Base-by-base conservation (phyloP, 805 yeast species). In the Suhomyces canberraensis region DNA sequence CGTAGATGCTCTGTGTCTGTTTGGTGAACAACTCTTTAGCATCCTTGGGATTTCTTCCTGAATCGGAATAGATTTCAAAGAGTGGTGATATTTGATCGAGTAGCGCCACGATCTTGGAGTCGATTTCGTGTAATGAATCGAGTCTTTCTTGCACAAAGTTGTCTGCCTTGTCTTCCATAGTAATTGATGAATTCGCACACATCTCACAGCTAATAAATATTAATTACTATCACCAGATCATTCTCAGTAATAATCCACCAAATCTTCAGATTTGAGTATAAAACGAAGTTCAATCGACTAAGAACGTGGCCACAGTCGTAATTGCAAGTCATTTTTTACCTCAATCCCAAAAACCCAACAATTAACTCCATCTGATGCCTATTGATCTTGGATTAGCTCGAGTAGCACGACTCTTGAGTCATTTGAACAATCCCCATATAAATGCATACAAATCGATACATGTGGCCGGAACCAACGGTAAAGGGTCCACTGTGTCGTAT, bases 391-490 rank as follows among this genome's bases (percentile, higher is more conserved):
- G 69, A 7, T 52, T 69, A 14, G 41, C 60, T 3, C 48, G 74
- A 33, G 55, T 69, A 7, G 35, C 51, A 3, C 51, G 46, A 30
- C 56, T 69, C 16, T 57, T 69, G 7, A 45, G 45, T 17, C 51
- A 52, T 25, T 62, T 89, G 15, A 88, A 87, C 0, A 75, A 79
- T 48, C 97, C 96, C 0, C 93, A 87, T 26, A 48, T 57, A 8
- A 43, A 55, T 11, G 48, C 63, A 4, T 78, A 78, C 51, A 75
- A 76, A 42, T 79, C 88, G 0, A 66, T 93, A n/a, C 98, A 93
- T 54, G 74, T 93, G 3, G 96, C 96, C 0, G 98, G 98, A 0
- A 91, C 98, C 7, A 91, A 91, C 54, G 98, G 98, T 0, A 91
- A 91, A 54, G 98, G 98, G 0, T 89, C 97, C 0, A 85, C 90